phyloP scores from a whole-genome alignment of 768 basidiomycete genomes.

The Leccinum obscurum region DNA sequence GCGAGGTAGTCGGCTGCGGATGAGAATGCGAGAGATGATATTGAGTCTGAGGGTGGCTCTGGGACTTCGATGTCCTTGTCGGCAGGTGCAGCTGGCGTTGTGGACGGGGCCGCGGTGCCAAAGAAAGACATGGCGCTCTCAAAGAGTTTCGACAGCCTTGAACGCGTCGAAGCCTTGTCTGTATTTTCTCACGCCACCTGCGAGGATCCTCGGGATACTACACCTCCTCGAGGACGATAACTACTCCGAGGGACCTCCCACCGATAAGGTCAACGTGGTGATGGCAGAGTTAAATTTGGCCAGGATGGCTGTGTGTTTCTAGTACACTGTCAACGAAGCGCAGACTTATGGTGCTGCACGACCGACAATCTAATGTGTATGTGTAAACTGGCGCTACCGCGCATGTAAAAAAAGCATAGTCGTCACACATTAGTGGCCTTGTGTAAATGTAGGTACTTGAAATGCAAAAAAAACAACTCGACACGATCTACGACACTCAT shows the following conservation, averaged over 20 bases:
- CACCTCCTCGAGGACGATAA: no score
- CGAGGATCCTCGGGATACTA: no score
- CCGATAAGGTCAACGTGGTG: background rate
- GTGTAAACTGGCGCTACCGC: background rate
- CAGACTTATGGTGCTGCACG: background rate
- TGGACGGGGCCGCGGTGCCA: constrained; percentile 29
- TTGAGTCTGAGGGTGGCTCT: constrained; percentile 83
- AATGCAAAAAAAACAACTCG: background rate
- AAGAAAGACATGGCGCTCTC: constrained; percentile 45
- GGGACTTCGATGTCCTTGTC: constrained; percentile 82
- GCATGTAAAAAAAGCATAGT: constrained; percentile 6
- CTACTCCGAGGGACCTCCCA: no score
- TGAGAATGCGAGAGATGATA: constrained; percentile 83
- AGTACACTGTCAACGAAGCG: background rate
- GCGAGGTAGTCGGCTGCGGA: constrained; percentile 86
- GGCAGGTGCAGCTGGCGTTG: constrained; percentile 39
- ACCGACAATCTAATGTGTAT: background rate
- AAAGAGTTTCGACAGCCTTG: background rate
- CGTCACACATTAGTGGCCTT: constrained; percentile 20
- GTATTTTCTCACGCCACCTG: constrained; percentile 26
- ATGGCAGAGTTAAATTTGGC: background rate
- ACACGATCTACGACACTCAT: constrained; percentile 7
- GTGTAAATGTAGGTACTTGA: constrained; percentile 18
- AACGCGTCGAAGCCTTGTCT: background rate
- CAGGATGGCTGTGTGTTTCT: background rate